Conservation (phyloP, 2,329 filamentous ascomycete species). For the Thelonectria rubi region DNA sequence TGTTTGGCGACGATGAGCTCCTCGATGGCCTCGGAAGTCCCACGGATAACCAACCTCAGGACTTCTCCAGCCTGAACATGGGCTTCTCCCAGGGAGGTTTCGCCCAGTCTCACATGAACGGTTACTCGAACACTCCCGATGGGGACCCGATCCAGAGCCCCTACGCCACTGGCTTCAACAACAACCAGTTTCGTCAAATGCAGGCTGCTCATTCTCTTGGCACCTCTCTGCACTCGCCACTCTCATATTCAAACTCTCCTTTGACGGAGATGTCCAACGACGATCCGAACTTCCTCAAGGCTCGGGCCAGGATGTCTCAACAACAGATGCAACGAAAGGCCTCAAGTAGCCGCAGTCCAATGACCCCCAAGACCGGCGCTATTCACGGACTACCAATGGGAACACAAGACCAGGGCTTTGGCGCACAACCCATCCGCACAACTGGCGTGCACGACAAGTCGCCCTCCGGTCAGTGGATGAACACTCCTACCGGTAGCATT, state of each 20-base stretch:
- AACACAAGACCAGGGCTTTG: conserved; percentile 74
- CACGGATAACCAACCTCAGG: conserved; percentile 62
- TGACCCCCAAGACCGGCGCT: conserved; percentile 86
- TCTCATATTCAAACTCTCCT: conserved; percentile 52
- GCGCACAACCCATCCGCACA: conserved; percentile 80
- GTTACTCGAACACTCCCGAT: conserved; percentile 91
- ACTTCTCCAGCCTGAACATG: conserved; percentile 67
- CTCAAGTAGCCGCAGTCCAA: conserved; percentile 79
- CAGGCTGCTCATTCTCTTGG: conserved; percentile 66
- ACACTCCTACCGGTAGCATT: conserved; percentile 79
- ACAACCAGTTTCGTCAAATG: conserved; percentile 79
- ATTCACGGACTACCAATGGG: conserved; percentile 76
- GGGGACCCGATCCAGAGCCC: conserved; percentile 92
- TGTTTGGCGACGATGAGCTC: conserved; percentile 89
- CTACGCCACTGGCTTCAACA: conserved; percentile 81
- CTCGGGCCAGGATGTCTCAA: conserved; percentile 67
- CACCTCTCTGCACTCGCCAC: conserved; percentile 56
- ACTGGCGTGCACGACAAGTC: conserved; percentile 79
- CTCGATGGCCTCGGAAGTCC: conserved; percentile 74
- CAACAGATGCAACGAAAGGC: conserved; percentile 75
- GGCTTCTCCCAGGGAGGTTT: conserved; percentile 64
- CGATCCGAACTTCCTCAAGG: conserved; percentile 68
- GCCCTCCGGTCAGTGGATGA: conserved; percentile 88
- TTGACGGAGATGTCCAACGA: conserved; percentile 60
- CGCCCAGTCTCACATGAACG: conserved; percentile 75